Conservation (phyloP, 768 basidiomycete species). For the Paxillus involutus region DNA sequence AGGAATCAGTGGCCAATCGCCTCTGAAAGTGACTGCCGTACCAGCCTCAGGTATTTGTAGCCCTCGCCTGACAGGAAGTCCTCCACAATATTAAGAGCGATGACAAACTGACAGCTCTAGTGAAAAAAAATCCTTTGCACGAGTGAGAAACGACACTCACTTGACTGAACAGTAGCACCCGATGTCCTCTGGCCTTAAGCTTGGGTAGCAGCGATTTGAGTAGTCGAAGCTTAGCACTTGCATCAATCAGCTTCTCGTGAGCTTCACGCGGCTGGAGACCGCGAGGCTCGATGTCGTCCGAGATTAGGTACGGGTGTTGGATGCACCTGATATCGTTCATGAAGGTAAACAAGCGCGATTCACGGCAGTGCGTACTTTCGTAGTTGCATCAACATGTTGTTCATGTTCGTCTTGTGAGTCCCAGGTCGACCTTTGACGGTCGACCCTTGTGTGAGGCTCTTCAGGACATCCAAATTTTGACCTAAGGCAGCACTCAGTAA, state of each 20-base stretch:
- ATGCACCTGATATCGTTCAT: slow-evolving; percentile 56
- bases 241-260: slow-evolving; percentile 80
- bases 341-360: background rate
- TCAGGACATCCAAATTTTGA: slow-evolving; percentile 68
- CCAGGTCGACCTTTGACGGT: slow-evolving; percentile 31
- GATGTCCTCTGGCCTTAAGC: slow-evolving; percentile 81
- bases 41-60: slow-evolving; percentile 75
- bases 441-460: slow-evolving; percentile 51
- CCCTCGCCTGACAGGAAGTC: slow-evolving; percentile 86
- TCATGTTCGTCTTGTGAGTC: slow-evolving; percentile 56
- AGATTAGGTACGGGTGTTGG: slow-evolving; percentile 90
- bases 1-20: slow-evolving; percentile 4
- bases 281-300: slow-evolving; percentile 74
- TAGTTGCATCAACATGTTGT: slow-evolving; percentile 85
- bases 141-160: slow-evolving; percentile 38
- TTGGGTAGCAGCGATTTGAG: slow-evolving; percentile 79
- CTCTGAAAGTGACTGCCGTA: slow-evolving; percentile 31
- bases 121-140: background rate
- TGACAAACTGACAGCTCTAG: slow-evolving; percentile 64
- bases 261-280: slow-evolving; percentile 55
- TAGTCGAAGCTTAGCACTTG: slow-evolving; percentile 82
- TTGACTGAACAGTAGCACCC: slow-evolving; percentile 90
- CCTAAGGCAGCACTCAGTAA: slow-evolving; percentile 39
- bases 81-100: slow-evolving; percentile 84
- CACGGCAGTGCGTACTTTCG: slow-evolving; percentile 59